These are phyloP conservation scores for Syncephalastrum monosporum DNA, from an alignment of 371 early-diverging fungal genomes.

Conservation along the genomic window DNA sequence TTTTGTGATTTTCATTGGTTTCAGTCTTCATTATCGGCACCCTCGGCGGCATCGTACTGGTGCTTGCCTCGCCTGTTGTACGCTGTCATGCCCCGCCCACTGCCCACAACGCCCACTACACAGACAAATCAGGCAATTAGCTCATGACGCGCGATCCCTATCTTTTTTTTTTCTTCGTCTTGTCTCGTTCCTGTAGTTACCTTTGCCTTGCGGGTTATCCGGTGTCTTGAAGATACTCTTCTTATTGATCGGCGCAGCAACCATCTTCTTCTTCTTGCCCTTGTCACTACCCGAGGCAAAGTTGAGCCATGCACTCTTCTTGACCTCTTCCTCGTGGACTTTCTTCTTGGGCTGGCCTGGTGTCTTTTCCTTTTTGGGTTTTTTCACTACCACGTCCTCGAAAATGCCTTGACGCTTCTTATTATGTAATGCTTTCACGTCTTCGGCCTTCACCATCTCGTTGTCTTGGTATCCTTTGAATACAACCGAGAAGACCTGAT, in stretches of 20 bases:
- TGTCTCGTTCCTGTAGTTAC: neutral
- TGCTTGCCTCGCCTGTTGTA: slow-evolving; percentile 70
- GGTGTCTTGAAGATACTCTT: slow-evolving; percentile 64
- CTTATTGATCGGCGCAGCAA: slow-evolving; percentile 50
- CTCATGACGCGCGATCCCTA: no score
- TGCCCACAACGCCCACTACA: slow-evolving; percentile 68
- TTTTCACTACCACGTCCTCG: slow-evolving; percentile 34
- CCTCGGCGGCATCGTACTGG: slow-evolving; percentile 32
- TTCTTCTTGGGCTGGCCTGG: slow-evolving; percentile 32
- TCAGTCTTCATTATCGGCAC: slow-evolving; percentile 17
- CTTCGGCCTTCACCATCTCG: slow-evolving; percentile 59
- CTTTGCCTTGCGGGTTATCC: neutral
- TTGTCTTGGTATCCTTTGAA: slow-evolving; percentile 58
- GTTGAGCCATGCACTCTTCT: slow-evolving; percentile 78
- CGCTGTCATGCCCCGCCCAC: slow-evolving; percentile 70
- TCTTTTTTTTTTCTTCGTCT: neutral
- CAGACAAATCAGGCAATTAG: neutral
- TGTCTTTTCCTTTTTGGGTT: slow-evolving; percentile 19
- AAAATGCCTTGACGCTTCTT: slow-evolving; percentile 45
- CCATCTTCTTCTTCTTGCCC: slow-evolving; percentile 46
- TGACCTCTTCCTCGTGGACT: slow-evolving; percentile 66
- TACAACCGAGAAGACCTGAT: slow-evolving; percentile 67
- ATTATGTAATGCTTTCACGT: slow-evolving; percentile 50
- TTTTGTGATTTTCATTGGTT: no score
- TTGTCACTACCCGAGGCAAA: slow-evolving; percentile 63